Evolutionary conservation across 176 grass and related monocot genomes (phyloP).

Genomic region (Hyparrhenia diplandra): DNA sequence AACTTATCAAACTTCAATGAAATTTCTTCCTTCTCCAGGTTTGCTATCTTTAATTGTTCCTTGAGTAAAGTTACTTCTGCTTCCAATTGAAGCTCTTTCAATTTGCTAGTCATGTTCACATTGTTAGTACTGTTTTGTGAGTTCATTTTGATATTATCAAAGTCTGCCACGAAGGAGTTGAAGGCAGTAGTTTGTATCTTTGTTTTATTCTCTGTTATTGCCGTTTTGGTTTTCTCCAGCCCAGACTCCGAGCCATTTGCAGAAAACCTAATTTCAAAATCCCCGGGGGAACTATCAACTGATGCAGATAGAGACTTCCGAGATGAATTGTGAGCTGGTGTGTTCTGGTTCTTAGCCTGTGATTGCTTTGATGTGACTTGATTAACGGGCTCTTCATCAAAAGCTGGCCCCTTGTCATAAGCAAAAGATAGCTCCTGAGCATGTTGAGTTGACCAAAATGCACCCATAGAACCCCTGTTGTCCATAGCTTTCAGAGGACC

Average conservation of each 20-base stretch:
- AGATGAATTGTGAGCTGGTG: conserved; percentile 4
- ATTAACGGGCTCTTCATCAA: conserved; percentile 41
- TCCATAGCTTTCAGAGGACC: conserved; percentile 33
- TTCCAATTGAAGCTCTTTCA: conserved; percentile 59
- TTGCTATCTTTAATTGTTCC: conserved; percentile 76
- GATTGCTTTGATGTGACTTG: conserved; percentile 32
- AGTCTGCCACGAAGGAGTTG: conserved; percentile 54
- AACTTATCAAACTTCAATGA: conserved; percentile 78
- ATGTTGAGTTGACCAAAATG: conserved; percentile 95
- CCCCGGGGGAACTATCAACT: conserved; percentile 50
- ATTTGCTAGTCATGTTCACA: conserved; percentile 21
- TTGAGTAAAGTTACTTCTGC: conserved; percentile 64
- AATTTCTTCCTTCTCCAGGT: conserved; percentile 80
- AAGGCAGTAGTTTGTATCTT: conserved; percentile 21
- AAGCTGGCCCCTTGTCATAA: conserved; percentile 46
- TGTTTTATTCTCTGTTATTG: conserved; percentile 41
- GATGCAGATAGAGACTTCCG: conserved; percentile 40
- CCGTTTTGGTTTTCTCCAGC: conserved; percentile 63
- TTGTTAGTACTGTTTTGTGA: conserved; percentile 18
- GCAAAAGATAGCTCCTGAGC: conserved; percentile 56
- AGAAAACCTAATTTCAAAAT: conserved; percentile 83
- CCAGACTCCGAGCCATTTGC: conserved; percentile 85
- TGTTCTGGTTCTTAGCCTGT: conserved; percentile 27
- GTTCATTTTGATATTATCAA: conserved; percentile 41
- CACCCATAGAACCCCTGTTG: conserved; percentile 42